Percentiles rank a stretch among this genome's conserved stretches.
phyloP scores from a whole-genome alignment of 192 early-diverging fungal species.

The Chytriomyces sp. region DNA sequence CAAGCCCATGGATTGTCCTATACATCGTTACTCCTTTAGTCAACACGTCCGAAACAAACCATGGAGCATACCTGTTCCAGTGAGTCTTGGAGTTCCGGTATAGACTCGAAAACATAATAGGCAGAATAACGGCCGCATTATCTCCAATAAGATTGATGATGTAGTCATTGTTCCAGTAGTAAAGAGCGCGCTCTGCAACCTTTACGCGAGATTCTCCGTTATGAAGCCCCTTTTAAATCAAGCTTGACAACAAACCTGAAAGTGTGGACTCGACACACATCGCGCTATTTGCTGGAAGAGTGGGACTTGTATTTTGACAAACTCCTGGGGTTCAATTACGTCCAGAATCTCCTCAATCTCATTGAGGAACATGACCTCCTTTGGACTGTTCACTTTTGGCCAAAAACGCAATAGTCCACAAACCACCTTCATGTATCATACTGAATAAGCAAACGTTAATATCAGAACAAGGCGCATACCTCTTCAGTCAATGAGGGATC shows the following conservation, averaged over 20 bases:
- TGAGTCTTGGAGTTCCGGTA: constrained; percentile 95
- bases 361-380: constrained; percentile 99
- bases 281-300: constrained; percentile 90
- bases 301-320: constrained; percentile 84
- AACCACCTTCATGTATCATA: constrained; percentile 62
- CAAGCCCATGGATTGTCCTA: constrained; percentile 93
- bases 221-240: neutral
- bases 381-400: constrained; percentile 99
- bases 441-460: constrained; percentile 65
- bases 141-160: constrained; percentile 95
- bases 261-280: constrained; percentile 96
- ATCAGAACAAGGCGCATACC: constrained; percentile 45
- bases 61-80: constrained; percentile 82
- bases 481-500: constrained; percentile 90
- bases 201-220: too few relatives aligned
- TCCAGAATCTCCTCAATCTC: constrained; percentile 98
- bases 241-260: constrained; percentile 68
- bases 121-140: constrained; percentile 87
- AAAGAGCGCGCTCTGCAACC: constrained; percentile 97
- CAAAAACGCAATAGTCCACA: constrained; percentile 89
- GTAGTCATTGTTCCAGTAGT: constrained; percentile 99
- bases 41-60: neutral
- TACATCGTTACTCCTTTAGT: constrained; percentile 14
- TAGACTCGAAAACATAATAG: constrained; percentile 93
- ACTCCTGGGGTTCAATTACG: constrained; percentile 90